phyloP scores from a whole-genome alignment of 441 rosid genomes.

The Iberis amara region DNA sequence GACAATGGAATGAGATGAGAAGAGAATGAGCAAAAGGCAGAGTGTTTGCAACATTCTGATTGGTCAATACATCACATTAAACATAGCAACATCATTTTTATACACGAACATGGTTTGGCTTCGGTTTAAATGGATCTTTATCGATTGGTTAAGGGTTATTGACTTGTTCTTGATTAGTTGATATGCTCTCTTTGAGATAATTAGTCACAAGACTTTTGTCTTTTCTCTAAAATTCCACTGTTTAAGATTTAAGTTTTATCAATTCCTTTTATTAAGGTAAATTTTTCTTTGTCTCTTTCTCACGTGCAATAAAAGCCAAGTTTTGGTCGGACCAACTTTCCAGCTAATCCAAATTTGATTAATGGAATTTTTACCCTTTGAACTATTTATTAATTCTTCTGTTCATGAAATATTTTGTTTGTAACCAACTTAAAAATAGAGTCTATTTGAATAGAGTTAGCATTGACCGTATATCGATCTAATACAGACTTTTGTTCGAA shows the following conservation, averaged over 20 bases:
- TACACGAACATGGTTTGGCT: constrained; percentile 3
- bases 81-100: constrained; percentile 16
- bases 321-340: constrained; percentile 26
- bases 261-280: background rate
- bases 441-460: too few species aligned
- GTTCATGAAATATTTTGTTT: background rate
- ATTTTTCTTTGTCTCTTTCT: constrained; percentile 10
- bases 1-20: constrained; percentile 12
- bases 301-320: constrained; percentile 29
- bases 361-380: background rate
- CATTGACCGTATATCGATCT: too few species aligned
- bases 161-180: constrained; percentile 10
- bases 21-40: constrained; percentile 1
- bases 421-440: too few species aligned
- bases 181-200: constrained; percentile 10
- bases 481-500: too few species aligned
- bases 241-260: background rate
- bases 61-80: constrained; percentile 13
- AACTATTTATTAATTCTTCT: background rate
- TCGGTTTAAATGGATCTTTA: background rate
- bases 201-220: constrained; percentile 27
- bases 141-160: background rate
- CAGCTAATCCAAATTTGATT: constrained; percentile 10
- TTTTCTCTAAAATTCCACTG: background rate
- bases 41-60: constrained; percentile 18